These are phyloP conservation scores for Iberis amara DNA, from an alignment of 441 rosid genomes.

Conservation along the genomic window DNA sequence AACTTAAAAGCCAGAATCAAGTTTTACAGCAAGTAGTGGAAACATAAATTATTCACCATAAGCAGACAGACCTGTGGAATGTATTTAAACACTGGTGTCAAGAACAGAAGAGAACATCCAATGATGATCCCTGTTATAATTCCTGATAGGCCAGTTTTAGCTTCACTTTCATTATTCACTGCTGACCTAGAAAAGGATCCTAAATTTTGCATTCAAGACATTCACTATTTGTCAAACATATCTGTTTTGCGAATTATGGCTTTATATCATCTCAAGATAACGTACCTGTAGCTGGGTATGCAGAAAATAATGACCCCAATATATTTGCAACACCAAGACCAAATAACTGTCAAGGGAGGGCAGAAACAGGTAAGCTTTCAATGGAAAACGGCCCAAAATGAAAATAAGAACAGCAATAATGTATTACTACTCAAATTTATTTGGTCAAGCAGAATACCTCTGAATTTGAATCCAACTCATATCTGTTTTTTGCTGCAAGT, in stretches of 20 bases:
- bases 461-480: constrained; percentile 85
- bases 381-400: constrained; percentile 4
- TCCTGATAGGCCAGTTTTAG: constrained; percentile 87
- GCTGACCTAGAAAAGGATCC: constrained; percentile 99
- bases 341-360: constrained; percentile 52
- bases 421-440: neutral
- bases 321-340: constrained; percentile 92
- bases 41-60: constrained; percentile 22
- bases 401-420: constrained; percentile 3
- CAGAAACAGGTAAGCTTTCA: constrained; percentile 8
- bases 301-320: constrained; percentile 72
- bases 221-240: constrained; percentile 5
- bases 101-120: constrained; percentile 80
- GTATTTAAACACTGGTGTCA: constrained; percentile 73
- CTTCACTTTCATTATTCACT: constrained; percentile 92
- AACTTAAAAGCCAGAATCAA: constrained; percentile 24
- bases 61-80: constrained; percentile 76
- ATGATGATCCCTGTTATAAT: constrained; percentile 73
- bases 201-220: constrained; percentile 34
- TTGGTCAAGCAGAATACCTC: constrained; percentile 49
- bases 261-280: constrained; percentile 18
- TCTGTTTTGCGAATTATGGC: neutral
- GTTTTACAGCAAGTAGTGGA: constrained; percentile 1
- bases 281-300: constrained; percentile 87
- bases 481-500: constrained; percentile 87